phyloP scores from a whole-genome alignment of 176 grass and related monocot genomes.

The Zoysia japonica region DNA sequence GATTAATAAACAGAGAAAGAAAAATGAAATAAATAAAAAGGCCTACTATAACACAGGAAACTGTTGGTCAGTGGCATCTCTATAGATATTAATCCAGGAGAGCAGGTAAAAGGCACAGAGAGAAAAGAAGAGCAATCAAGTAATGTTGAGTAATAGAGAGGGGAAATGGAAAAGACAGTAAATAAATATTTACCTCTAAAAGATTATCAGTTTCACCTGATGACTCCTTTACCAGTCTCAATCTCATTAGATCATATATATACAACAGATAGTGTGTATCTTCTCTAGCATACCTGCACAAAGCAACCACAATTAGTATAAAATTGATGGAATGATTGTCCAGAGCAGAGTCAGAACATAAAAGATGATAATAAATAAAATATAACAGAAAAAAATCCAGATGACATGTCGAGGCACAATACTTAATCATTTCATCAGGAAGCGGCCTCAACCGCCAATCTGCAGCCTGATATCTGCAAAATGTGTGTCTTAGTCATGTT shows the following conservation, averaged over 20 bases:
- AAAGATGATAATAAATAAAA: constrained; percentile 3
- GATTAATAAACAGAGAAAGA: constrained; percentile 17
- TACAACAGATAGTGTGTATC: constrained; percentile 97
- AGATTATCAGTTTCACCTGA: constrained; percentile 66
- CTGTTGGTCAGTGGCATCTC: not conserved
- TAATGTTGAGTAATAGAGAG: constrained; percentile 21
- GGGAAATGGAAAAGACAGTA: constrained; percentile 9
- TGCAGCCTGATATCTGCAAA: constrained; percentile 92
- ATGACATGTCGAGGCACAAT: constrained; percentile 34
- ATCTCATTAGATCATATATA: constrained; percentile 90
- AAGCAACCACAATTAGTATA: constrained; percentile 22
- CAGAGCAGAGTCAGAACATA: not conserved
- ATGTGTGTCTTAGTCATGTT: constrained; percentile 27
- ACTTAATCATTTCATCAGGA: constrained; percentile 95
- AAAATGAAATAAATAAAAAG: not conserved
- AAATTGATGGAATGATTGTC: constrained; percentile 15
- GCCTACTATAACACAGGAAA: not conserved
- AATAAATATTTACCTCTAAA: constrained; percentile 65
- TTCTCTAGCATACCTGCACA: constrained; percentile 91
- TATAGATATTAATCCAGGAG: constrained; percentile 10
- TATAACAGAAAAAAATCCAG: constrained; percentile 23
- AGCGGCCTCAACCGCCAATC: constrained; percentile 96
- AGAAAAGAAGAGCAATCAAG: constrained; percentile 31
- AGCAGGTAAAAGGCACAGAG: constrained; percentile 31
- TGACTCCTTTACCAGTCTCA: constrained; percentile 58